Percentiles rank a stretch among this genome's conserved stretches.
Evolutionary conservation across 1,284 basidiomycete species (phyloP).

Genomic region (Schizophyllum amplum): DNA sequence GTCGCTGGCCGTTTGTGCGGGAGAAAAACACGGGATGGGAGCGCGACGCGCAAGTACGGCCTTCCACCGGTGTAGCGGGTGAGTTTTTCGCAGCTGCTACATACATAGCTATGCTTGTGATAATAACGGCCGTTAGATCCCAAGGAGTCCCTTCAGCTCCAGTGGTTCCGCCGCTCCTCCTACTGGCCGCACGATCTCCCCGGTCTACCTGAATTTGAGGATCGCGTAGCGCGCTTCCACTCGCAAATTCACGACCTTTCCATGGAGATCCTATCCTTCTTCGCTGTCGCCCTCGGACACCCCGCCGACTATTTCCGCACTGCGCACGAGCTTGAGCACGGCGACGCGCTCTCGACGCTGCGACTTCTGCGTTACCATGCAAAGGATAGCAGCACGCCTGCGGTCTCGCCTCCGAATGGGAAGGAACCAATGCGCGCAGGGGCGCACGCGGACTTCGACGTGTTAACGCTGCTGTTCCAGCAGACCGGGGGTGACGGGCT

Average conservation of each 20-base stretch:
- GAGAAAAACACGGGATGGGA: neutral
- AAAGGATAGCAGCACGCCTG: neutral
- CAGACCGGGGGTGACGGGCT: neutral
- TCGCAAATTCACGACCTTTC: neutral
- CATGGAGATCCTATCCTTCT: neutral
- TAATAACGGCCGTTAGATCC: too few relatives aligned
- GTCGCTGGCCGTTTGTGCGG: neutral
- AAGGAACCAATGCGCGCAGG: neutral
- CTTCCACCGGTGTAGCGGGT: neutral
- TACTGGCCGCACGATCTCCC: neutral
- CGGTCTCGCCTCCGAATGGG: neutral
- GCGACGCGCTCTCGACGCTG: neutral
- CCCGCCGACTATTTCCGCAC: neutral
- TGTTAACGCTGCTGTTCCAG: neutral
- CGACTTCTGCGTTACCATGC: neutral
- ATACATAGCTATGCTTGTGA: too few relatives aligned
- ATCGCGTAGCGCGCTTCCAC: neutral
- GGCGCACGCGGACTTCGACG: neutral
- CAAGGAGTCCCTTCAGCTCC: neutral
- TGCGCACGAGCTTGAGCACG: neutral
- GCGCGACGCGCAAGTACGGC: neutral
- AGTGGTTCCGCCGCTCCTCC: neutral
- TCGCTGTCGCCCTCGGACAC: neutral
- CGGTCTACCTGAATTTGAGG: neutral
- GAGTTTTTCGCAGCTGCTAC: neutral